Evolutionary conservation across 208 protist genomes (phyloP).

Genomic region (Kentomonas sorsogonicus): DNA sequence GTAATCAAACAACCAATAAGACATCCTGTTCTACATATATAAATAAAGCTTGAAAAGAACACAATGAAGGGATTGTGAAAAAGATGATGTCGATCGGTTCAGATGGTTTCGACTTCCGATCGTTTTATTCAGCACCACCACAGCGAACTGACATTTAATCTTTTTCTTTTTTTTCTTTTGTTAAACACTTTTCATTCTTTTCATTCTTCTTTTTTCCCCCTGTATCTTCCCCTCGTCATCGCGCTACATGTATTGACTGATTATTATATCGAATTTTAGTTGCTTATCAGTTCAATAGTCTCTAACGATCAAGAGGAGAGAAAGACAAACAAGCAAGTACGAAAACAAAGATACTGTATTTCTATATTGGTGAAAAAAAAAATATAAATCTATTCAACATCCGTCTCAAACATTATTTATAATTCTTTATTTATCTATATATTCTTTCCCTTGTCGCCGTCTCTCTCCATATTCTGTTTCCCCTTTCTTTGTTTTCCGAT

Average conservation of each 20-base stretch:
- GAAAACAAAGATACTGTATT: neutral
- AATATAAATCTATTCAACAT: constrained; percentile 1
- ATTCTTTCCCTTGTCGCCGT: neutral
- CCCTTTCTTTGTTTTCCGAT: neutral
- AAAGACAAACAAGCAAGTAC: too few species aligned
- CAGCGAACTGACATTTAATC: neutral
- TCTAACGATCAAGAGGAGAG: too few species aligned
- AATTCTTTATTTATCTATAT: neutral
- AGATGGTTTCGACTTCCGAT: neutral
- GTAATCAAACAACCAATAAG: too few species aligned
- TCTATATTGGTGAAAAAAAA: too few species aligned
- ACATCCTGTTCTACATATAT: too few species aligned
- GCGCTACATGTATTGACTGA: too few species aligned
- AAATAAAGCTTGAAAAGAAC: too few species aligned
- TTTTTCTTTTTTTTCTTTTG: neutral
- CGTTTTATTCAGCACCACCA: neutral
- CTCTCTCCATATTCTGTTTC: neutral
- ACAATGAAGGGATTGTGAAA: too few species aligned
- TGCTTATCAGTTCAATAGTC: too few species aligned
- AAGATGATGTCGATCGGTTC: neutral
- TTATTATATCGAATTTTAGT: too few species aligned
- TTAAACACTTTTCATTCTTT: neutral
- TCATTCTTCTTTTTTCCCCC: neutral
- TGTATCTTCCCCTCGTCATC: too few species aligned
- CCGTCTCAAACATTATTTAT: neutral